Evolutionary conservation across 2,329 filamentous ascomycete species (phyloP).

Genomic region (Aspergillus viridinutans): DNA sequence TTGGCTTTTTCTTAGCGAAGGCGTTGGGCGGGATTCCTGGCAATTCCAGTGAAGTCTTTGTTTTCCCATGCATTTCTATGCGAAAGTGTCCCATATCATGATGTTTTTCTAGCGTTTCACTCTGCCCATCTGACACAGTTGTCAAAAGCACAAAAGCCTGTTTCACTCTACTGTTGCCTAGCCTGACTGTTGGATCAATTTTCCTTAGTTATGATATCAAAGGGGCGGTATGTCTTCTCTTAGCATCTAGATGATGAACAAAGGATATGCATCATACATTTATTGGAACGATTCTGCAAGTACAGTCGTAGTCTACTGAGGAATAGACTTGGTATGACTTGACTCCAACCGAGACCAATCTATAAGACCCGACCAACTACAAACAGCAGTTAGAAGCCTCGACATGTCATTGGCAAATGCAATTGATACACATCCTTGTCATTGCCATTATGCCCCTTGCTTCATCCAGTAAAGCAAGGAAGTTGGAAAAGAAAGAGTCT

Average conservation of each 20-base stretch:
- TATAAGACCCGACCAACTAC: background rate
- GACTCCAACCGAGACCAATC: background rate
- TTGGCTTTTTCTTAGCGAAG: conserved; percentile 12
- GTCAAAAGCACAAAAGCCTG: background rate
- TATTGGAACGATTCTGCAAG: background rate
- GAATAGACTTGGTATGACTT: background rate
- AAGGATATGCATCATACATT: background rate
- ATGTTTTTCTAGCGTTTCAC: background rate
- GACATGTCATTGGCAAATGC: background rate
- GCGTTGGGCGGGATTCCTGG: conserved; percentile 9
- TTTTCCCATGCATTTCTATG: background rate
- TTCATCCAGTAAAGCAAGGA: background rate
- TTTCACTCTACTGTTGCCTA: background rate
- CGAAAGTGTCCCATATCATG: background rate
- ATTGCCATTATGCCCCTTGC: background rate
- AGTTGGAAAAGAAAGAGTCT: background rate
- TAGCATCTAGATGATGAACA: background rate
- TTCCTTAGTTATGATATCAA: background rate
- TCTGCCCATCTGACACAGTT: background rate
- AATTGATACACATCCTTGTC: background rate
- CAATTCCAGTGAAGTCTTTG: background rate
- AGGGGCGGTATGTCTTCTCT: background rate
- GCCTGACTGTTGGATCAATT: background rate
- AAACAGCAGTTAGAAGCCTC: background rate
- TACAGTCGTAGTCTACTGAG: background rate